Conservation (phyloP, 495 filamentous ascomycete species). For the Lineolata rhizophorae region DNA sequence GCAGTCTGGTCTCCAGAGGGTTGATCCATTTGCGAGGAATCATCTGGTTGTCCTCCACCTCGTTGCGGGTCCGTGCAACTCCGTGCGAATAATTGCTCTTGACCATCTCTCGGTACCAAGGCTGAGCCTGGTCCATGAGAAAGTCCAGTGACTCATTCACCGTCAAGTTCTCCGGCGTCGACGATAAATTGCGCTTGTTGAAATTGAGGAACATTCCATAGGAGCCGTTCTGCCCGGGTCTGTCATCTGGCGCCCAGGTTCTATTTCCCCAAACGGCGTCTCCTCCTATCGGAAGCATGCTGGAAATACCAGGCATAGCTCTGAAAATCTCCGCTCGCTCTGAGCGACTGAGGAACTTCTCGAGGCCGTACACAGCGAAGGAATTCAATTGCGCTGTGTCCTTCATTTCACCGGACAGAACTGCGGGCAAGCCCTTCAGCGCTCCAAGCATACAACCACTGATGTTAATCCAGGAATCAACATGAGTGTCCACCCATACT, state of each 20-base stretch:
- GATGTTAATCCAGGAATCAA: slow-evolving; percentile 95
- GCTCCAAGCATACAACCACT: slow-evolving; percentile 95
- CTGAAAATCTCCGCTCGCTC: slow-evolving; percentile 89
- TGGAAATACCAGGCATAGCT: slow-evolving; percentile 88
- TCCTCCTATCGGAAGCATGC: slow-evolving; percentile 93
- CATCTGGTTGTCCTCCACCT: slow-evolving; percentile 73
- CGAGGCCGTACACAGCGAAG: slow-evolving; percentile 93
- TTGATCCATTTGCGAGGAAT: slow-evolving; percentile 82
- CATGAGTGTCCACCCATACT: slow-evolving; percentile 72
- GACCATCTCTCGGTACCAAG: slow-evolving; percentile 65
- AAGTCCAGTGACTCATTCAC: slow-evolving; percentile 54
- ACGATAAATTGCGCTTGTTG: slow-evolving; percentile 41
- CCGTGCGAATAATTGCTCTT: slow-evolving; percentile 64
- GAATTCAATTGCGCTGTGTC: slow-evolving; percentile 93
- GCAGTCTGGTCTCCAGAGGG: slow-evolving; percentile 75
- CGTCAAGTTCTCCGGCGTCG: slow-evolving; percentile 48
- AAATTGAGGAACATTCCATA: slow-evolving; percentile 80
- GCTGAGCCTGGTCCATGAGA: slow-evolving; percentile 51
- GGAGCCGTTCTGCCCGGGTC: slow-evolving; percentile 40
- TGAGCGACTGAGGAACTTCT: slow-evolving; percentile 77
- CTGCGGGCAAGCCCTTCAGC: slow-evolving; percentile 72
- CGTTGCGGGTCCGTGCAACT: slow-evolving; percentile 54
- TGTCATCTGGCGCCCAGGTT: slow-evolving; percentile 78
- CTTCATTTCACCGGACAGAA: slow-evolving; percentile 92
- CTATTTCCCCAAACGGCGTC: slow-evolving; percentile 84